Evolutionary conservation across 768 basidiomycete genomes (phyloP).

Genomic region (Obba rivulosa): DNA sequence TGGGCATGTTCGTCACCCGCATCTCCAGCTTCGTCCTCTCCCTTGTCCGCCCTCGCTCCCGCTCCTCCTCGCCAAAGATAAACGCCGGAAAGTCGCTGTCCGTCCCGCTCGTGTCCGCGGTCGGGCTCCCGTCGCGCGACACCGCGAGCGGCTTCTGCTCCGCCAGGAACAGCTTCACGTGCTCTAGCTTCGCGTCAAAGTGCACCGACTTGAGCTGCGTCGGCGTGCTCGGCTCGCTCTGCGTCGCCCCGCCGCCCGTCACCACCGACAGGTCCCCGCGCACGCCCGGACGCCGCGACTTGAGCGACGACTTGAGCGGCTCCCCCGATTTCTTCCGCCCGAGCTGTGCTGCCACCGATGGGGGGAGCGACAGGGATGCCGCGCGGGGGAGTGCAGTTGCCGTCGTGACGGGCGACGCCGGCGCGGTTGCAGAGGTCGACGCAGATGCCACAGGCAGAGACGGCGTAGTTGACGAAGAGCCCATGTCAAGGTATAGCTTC

Average conservation of each 20-base stretch:
- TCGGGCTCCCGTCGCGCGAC: constrained; percentile 84
- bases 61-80: constrained; percentile 44
- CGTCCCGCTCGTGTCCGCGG: constrained; percentile 74
- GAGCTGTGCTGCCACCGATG: constrained; percentile 36
- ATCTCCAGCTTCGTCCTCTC: constrained; percentile 25
- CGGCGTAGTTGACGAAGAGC: neutral
- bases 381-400: too few relatives aligned
- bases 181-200: constrained; percentile 88
- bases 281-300: constrained; percentile 49
- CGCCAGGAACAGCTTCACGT: constrained; percentile 90
- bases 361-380: constrained; percentile 11
- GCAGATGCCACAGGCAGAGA: neutral
- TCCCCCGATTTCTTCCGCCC: constrained; percentile 93
- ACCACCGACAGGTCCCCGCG: constrained; percentile 48
- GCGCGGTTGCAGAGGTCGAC: neutral
- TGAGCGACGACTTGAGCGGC: constrained; percentile 87
- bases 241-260: constrained; percentile 38
- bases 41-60: constrained; percentile 22
- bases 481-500: too few relatives aligned
- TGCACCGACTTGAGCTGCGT: constrained; percentile 80
- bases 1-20: constrained; percentile 13
- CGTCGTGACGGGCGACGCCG: neutral
- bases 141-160: constrained; percentile 95
- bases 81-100: constrained; percentile 72
- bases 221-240: constrained; percentile 82